Base-by-base conservation (phyloP, 2,329 filamentous ascomycete species). In the Fusarium dlaminii region DNA sequence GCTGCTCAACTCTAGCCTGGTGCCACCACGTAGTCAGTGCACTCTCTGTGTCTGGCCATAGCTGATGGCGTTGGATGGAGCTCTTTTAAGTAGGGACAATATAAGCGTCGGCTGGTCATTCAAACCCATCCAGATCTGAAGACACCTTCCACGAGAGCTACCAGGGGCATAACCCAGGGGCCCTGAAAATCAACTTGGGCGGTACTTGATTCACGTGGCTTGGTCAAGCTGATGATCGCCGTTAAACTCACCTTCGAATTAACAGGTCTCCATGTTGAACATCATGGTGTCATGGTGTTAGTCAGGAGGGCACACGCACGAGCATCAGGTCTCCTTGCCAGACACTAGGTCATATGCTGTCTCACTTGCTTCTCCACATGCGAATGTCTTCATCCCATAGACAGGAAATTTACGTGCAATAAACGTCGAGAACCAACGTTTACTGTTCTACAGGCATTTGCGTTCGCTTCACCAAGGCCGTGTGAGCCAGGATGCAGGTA, bases 141-240 rank as follows among this genome's bases (percentile, higher is more conserved):
- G 34, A 59, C 49, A 63, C 29, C 37, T 70, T 43, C 66, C 43
- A 54, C 15, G 36, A 67, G 30, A 57, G 27, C 57, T 72, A 70
- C 62, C 64, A 70, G 72, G 75, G 73, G 65, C 49, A 29, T 52
- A 67, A 64, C 51, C 72, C 61, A 68, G 68, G 63, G 72, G 58
- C 57, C 63, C 36, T 60, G 39, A 49, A 49, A 56, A 56, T 43
- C 68, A 75, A 70, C 64, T 78, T 63, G 66, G 72, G 62, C 68
- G 73, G 75, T 66, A 68, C 70, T 71, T 75, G 68, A 64, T 75
- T 78, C 75, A 75, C 76, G 67, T 78, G 75, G 75, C 76, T 74
- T 51, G 43, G 64, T 63, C 64, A 60, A 63, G 62, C 62, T 55
- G 62, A 42, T 29, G 72, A 73, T 77, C 65, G 54, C 62, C 61